A percentile compares a stretch with the other conserved stretches of the same genome.
These are phyloP conservation scores for Adansonia gregorii DNA, from an alignment of 441 rosid genomes.

Conservation along the genomic window DNA sequence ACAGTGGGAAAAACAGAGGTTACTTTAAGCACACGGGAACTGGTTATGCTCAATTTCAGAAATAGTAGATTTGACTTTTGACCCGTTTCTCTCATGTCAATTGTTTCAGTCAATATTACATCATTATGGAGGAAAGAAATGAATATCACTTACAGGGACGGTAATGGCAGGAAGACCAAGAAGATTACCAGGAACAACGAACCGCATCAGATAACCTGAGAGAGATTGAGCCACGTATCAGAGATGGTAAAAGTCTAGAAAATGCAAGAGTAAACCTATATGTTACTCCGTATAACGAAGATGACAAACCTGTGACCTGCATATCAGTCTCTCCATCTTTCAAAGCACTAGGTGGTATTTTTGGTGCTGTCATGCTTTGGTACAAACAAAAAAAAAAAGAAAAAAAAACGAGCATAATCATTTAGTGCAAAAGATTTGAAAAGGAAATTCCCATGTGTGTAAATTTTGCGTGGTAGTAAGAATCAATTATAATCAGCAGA, in stretches of 20 bases:
- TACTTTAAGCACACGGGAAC: not conserved
- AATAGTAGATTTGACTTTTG: not conserved
- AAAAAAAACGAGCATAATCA: slow-evolving; percentile 10
- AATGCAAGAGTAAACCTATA: not conserved
- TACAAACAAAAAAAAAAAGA: not conserved
- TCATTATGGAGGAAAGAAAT: not conserved
- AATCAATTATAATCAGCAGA: not conserved
- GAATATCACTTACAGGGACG: slow-evolving; percentile 61
- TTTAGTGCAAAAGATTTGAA: slow-evolving; percentile 7
- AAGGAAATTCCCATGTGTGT: not conserved
- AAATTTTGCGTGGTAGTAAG: slow-evolving; percentile 16
- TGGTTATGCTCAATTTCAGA: not conserved
- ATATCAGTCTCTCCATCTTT: slow-evolving; percentile 77
- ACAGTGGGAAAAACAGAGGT: not conserved
- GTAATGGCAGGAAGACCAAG: slow-evolving; percentile 86
- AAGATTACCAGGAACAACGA: slow-evolving; percentile 65
- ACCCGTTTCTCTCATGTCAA: not conserved
- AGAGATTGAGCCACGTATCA: slow-evolving; percentile 19
- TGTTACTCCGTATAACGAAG: not conserved
- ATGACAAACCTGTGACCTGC: slow-evolving; percentile 62
- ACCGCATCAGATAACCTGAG: slow-evolving; percentile 80
- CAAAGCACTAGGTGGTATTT: slow-evolving; percentile 72
- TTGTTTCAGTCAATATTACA: not conserved
- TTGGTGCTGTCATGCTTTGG: slow-evolving; percentile 88
- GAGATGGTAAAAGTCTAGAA: not conserved